Conservation (phyloP, 169 alveolate species). For the Cryptosporidium viatorum region DNA sequence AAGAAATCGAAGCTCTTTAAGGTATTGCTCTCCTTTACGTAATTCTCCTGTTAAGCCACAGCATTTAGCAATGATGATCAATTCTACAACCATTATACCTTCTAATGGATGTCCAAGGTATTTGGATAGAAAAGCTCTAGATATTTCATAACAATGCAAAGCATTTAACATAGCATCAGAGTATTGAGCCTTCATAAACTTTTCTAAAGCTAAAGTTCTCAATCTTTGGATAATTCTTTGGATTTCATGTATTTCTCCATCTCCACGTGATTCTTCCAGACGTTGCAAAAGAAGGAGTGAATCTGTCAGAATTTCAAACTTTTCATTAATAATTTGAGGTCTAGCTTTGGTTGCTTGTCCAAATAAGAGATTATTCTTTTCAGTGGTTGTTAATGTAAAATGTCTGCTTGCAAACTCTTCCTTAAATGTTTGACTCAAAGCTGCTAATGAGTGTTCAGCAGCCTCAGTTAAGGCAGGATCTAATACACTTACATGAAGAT, state of each 20-base stretch:
- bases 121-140: slow-evolving; percentile 78
- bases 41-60: slow-evolving; percentile 83
- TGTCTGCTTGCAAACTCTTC: slow-evolving; percentile 73
- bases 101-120: slow-evolving; percentile 79
- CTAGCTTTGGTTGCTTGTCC: slow-evolving; percentile 58
- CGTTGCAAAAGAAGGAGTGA: slow-evolving; percentile 54
- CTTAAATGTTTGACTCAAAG: slow-evolving; percentile 59
- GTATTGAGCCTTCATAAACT: slow-evolving; percentile 78
- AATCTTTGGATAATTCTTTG: slow-evolving; percentile 80
- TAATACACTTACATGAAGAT: slow-evolving; percentile 61
- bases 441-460: slow-evolving; percentile 66
- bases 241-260: slow-evolving; percentile 76
- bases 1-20: slow-evolving; percentile 83
- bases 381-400: slow-evolving; percentile 59
- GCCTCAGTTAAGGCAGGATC: slow-evolving; percentile 65
- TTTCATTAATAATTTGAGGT: slow-evolving; percentile 60
- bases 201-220: slow-evolving; percentile 78
- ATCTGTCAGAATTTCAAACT: slow-evolving; percentile 59
- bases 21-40: slow-evolving; percentile 81
- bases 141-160: slow-evolving; percentile 79
- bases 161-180: slow-evolving; percentile 80
- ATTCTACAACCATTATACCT: slow-evolving; percentile 87
- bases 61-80: slow-evolving; percentile 85
- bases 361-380: slow-evolving; percentile 60
- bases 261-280: slow-evolving; percentile 64